Base-by-base conservation (phyloP, 2,329 filamentous ascomycete species). In the Botrytis deweyae region DNA sequence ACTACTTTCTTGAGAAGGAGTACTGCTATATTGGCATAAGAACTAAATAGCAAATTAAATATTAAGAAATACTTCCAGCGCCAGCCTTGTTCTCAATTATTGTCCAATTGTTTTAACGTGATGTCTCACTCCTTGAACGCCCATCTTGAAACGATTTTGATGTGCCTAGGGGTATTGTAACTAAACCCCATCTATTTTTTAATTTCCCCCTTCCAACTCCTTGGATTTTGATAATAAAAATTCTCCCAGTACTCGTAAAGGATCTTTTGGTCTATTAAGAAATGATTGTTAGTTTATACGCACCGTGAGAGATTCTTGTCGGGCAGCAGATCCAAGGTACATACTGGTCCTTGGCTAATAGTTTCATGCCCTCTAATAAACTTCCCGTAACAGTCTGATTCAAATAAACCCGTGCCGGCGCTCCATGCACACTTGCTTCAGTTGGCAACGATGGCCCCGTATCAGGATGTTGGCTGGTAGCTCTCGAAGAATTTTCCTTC, bases 311-410 rank as follows among this genome's bases (percentile, higher is more conserved):
- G 25, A 5, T 18, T 42, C 9, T n/a, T 16, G 25, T 68, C 6
- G 10, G n/a, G 25, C 36, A 58, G 40, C 18, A 33, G 66, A 9
- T 58, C 1, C 49, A 22, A 55, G 49, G 36, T 44, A 87, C 91
- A 80, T 83, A 93, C 92, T 91, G 88, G 61, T 93, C 90, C 77
- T 88, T 90, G 7, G 90, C 91, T 75, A 94, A 81, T 72, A 87
- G 82, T 83, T 93, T 94, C 90, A 94, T 92, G 38, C 91, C 92
- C 78, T 94, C 91, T 58, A 94, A 83, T 74, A 94, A 79, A 40
- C 88, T 87, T 0, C 88, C 88, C 0, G 91, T 92, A 59, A 94
- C 87, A 78, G 90, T 92, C 67, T 87, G 86, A 79, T 94, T 94
- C 77, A 94, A 82, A 81, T 93, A 94, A 78, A 89, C 87, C 63